A percentile compares a stretch with the other conserved stretches of the same genome.
These are phyloP conservation scores for Leptoxyphium fumago DNA, from an alignment of 2,329 filamentous ascomycete species.

Conservation along the genomic window DNA sequence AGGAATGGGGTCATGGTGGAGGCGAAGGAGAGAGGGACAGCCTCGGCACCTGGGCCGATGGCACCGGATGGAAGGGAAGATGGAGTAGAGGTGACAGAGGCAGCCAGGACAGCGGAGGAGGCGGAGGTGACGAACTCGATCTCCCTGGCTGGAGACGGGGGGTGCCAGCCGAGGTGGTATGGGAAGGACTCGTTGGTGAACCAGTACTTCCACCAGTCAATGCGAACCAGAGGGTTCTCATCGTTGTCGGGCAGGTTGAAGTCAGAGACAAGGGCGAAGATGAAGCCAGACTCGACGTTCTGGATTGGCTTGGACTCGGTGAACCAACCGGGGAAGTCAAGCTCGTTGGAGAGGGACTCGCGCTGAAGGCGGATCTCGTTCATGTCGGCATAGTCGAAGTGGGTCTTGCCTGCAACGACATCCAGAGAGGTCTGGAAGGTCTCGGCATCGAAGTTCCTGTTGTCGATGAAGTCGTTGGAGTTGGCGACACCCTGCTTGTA, in stretches of 20 bases:
- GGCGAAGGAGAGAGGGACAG: not conserved
- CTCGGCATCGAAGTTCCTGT: slow-evolving; percentile 3
- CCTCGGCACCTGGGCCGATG: not conserved
- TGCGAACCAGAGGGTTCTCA: slow-evolving; percentile 1
- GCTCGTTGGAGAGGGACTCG: slow-evolving; percentile 1
- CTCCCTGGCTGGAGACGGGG: slow-evolving; percentile 1
- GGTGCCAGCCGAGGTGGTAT: slow-evolving; percentile 4
- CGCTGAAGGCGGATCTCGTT: slow-evolving; percentile 4
- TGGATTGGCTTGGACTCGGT: slow-evolving; percentile 2
- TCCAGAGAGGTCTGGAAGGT: slow-evolving; percentile 4
- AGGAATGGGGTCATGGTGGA: no score
- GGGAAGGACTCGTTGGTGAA: slow-evolving; percentile 4
- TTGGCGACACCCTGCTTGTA: slow-evolving; percentile 34
- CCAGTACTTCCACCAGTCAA: slow-evolving; percentile 6
- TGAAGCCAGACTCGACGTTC: slow-evolving; percentile 4
- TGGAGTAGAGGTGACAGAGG: slow-evolving; percentile 1
- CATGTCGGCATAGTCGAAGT: slow-evolving; percentile 3
- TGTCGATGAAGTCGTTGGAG: slow-evolving; percentile 1
- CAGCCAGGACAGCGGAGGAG: not conserved
- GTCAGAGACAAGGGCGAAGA: slow-evolving; percentile 4
- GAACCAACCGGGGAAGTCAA: slow-evolving; percentile 2
- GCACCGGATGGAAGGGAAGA: not conserved
- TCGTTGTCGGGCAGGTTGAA: slow-evolving; percentile 1
- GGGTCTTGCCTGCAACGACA: slow-evolving; percentile 1
- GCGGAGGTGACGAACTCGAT: not conserved